Percentiles rank a stretch among this genome's conserved stretches.
These are phyloP conservation scores for Verticillium nonalfalfae DNA, from an alignment of 2,329 filamentous ascomycete genomes.

Conservation along the genomic window DNA sequence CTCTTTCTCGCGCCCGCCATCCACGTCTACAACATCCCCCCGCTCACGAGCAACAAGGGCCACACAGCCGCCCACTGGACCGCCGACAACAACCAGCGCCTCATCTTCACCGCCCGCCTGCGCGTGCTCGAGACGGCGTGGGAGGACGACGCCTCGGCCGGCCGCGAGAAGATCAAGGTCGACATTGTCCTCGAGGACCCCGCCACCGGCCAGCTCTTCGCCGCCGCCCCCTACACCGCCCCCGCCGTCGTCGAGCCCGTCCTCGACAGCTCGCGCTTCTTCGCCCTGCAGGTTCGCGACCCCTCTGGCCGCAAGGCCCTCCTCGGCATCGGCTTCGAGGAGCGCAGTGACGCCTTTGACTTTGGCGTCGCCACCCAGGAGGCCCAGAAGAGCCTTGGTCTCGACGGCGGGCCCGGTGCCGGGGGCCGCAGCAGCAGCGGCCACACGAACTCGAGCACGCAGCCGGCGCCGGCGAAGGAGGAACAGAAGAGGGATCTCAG, in stretches of 20 bases:
- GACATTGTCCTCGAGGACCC: slow-evolving; percentile 78
- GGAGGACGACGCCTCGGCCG: slow-evolving; percentile 24
- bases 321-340: slow-evolving; percentile 81
- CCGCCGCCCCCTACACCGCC: slow-evolving; percentile 71
- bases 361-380: slow-evolving; percentile 77
- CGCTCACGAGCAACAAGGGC: slow-evolving; percentile 69
- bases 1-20: slow-evolving; percentile 70
- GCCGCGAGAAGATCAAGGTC: slow-evolving; percentile 53
- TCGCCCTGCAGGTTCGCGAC: slow-evolving; percentile 74
- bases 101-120: slow-evolving; percentile 81
- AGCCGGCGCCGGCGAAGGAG: slow-evolving; percentile 27
- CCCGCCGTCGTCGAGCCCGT: slow-evolving; percentile 66
- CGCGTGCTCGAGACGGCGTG: slow-evolving; percentile 72
- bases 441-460: slow-evolving; percentile 7
- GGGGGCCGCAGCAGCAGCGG: neutral
- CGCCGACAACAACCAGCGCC: slow-evolving; percentile 55
- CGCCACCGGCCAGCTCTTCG: slow-evolving; percentile 68
- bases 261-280: slow-evolving; percentile 76
- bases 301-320: slow-evolving; percentile 69
- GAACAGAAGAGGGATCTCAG: slow-evolving; percentile 70
- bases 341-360: slow-evolving; percentile 79
- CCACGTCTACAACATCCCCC: slow-evolving; percentile 85
- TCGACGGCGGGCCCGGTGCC: slow-evolving; percentile 33
- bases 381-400: slow-evolving; percentile 61
- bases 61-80: slow-evolving; percentile 78